Base-by-base conservation (phyloP, 345 rosid genomes). In the Lepidium didymum region DNA sequence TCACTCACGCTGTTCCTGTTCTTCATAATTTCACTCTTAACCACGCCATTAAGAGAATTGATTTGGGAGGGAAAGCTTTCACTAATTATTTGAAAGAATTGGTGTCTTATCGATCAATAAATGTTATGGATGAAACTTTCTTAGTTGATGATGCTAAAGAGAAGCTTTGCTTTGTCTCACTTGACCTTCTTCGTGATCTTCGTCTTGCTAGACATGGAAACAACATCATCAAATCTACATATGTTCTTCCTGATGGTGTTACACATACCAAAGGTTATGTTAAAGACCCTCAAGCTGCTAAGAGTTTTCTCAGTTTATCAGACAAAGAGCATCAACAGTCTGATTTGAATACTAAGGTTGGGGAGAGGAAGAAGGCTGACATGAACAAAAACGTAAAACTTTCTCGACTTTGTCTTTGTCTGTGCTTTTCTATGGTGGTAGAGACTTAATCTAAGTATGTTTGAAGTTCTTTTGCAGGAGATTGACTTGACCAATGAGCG, bases 121-220 rank as follows among this genome's bases (percentile, higher is more conserved):
- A 88, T 80, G 88, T 90, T 0, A 90, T 82, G 92, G 97, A 93
- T 34, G 91, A 93, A 69, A 87, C 86, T 57, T 89, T 90, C 71
- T 41, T 88, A 2, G 84, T 90, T 72, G 98, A 93, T 56, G 94
- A 93, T 86, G 98, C 88, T 3, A 90, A 93, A 56, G 98, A 93
- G 88, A 88, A 84, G 77, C 86, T 93, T 49, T 93, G 95, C 75
- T 90, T 88, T 54, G 98, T 93, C 50, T 88, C 98, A 6, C 91
- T 85, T 35, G 87, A 93, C 44, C 83, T 88, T 49, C 75, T 70
- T 10, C 88, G 88, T 60, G 97, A 90, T 78, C 79, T 86, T 68
- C 74, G 76, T 61, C 62, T 85, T 54, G 86, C 94, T 27, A 77
- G 89, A n/a, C 71, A 51, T 38, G 77, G 69, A 53, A 93, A 87